phyloP scores from a whole-genome alignment of 805 yeast species.

The Wickerhamomyces alni region DNA sequence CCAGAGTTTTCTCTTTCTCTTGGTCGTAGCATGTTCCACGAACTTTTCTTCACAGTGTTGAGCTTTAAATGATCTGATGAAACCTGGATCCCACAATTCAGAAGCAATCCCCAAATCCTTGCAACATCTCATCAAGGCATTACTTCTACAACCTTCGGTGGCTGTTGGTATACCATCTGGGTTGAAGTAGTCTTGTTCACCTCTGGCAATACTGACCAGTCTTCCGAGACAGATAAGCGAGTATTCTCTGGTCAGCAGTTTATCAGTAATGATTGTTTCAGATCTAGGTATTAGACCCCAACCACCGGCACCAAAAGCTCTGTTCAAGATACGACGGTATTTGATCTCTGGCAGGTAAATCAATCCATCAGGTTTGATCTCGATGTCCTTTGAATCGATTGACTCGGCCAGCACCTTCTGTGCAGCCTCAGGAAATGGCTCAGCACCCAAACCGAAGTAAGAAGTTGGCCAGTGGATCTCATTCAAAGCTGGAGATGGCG shows the following conservation, averaged over 20 bases:
- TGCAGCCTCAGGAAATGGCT: conserved; percentile 61
- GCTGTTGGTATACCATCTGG: conserved; percentile 91
- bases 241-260: conserved; percentile 81
- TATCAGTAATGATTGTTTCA: conserved; percentile 70
- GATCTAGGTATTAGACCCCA: conserved; percentile 98
- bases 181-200: conserved; percentile 89
- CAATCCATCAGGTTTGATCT: conserved; percentile 93
- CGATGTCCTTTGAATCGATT: conserved; percentile 69
- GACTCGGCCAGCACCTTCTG: conserved; percentile 57
- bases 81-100: conserved; percentile 95
- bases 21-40: conserved; percentile 77
- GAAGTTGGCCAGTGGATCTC: conserved; percentile 76
- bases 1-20: conserved; percentile 89
- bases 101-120: conserved; percentile 96
- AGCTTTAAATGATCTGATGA: conserved; percentile 64
- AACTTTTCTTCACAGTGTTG: conserved; percentile 72
- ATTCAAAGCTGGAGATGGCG: conserved; percentile 1
- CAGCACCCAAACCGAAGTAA: conserved; percentile 77
- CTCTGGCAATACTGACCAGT: conserved; percentile 86
- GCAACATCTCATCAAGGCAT: conserved; percentile 96
- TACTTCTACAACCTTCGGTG: conserved; percentile 93
- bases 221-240: conserved; percentile 84
- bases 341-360: conserved; percentile 92
- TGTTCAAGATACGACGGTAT: conserved; percentile 81
- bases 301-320: conserved; percentile 96